These are phyloP conservation scores for Rhododendron mucronatum DNA, from an alignment of 148 eudicot genomes.

Conservation along the genomic window DNA sequence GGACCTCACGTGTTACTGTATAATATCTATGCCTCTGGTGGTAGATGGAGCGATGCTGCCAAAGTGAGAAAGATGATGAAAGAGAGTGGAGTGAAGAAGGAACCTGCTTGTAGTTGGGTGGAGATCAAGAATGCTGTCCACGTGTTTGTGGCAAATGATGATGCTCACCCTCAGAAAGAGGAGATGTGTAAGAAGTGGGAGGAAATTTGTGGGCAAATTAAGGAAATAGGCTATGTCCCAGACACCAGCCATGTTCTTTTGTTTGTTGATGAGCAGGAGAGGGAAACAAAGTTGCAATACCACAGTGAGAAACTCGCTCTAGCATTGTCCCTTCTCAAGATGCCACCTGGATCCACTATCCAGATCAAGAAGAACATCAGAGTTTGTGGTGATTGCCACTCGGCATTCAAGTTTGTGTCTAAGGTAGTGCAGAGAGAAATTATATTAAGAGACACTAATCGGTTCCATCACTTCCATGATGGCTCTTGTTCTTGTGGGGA, in stretches of 20 bases:
- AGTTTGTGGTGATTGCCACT: conserved; percentile 17
- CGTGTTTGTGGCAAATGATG: conserved; percentile 14
- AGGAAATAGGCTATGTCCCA: conserved; percentile 10
- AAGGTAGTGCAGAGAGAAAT: conserved; percentile 7
- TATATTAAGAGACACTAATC: conserved; percentile 5
- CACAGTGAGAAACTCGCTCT: conserved; percentile 13
- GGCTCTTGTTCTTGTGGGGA: conserved; percentile 10
- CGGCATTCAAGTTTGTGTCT: conserved; percentile 12
- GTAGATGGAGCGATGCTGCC: conserved; percentile 16
- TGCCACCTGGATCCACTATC: conserved; percentile 8
- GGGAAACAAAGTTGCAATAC: conserved; percentile 12
- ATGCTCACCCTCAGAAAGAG: conserved; percentile 9
- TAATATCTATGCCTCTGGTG: conserved; percentile 21
- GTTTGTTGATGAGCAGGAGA: conserved; percentile 9
- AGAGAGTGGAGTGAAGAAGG: conserved; percentile 9
- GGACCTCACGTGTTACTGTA: conserved; percentile 14
- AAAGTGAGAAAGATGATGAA: conserved; percentile 19
- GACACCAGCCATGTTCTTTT: conserved; percentile 11
- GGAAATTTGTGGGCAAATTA: conserved; percentile 5
- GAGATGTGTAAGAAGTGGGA: conserved; percentile 11
- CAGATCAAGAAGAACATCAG: conserved; percentile 11
- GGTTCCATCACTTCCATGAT: conserved; percentile 9
- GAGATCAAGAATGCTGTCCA: conserved; percentile 14
- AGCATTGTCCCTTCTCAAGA: conserved; percentile 10
- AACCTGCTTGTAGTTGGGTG: conserved; percentile 17